phyloP scores from a whole-genome alignment of 148 eudicot genomes.

The Camellia sinensis region DNA sequence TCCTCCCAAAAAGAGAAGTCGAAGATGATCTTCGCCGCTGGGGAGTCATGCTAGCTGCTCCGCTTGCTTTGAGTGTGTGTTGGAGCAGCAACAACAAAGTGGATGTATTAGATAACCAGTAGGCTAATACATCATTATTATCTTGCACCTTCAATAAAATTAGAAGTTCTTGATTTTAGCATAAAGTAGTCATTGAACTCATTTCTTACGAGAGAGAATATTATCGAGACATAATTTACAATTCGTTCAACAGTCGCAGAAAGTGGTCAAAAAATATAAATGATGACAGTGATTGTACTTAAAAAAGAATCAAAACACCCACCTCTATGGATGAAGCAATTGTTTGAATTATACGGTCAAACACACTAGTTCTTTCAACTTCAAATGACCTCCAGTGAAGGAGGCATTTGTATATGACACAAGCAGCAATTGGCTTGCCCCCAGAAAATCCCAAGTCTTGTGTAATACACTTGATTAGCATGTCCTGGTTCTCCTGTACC shows the following conservation, averaged over 20 bases:
- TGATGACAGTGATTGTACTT: neutral
- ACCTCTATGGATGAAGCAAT: conserved; percentile 87
- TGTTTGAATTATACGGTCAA: conserved; percentile 89
- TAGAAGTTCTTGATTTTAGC: conserved; percentile 13
- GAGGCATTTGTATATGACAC: conserved; percentile 88
- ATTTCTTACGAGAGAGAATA: neutral
- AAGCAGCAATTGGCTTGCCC: conserved; percentile 93
- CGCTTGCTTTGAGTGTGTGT: conserved; percentile 96
- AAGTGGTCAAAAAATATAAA: conserved; percentile 4
- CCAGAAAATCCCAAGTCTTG: conserved; percentile 89
- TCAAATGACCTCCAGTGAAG: conserved; percentile 99
- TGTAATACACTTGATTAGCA: conserved; percentile 81
- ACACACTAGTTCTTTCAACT: conserved; percentile 87
- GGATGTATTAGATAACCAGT: conserved; percentile 93
- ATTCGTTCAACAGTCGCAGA: neutral
- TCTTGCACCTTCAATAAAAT: conserved; percentile 64
- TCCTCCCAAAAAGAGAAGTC: conserved; percentile 88
- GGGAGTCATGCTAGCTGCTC: conserved; percentile 87
- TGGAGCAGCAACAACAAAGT: conserved; percentile 86
- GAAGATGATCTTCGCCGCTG: conserved; percentile 85
- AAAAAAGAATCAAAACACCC: neutral
- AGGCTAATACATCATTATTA: conserved; percentile 71
- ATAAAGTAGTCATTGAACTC: neutral
- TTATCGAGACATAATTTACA: neutral
- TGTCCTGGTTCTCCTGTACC: conserved; percentile 89